Evolutionary conservation across 2,329 filamentous ascomycete genomes (phyloP).

Genomic region (Fusarium palustre): DNA sequence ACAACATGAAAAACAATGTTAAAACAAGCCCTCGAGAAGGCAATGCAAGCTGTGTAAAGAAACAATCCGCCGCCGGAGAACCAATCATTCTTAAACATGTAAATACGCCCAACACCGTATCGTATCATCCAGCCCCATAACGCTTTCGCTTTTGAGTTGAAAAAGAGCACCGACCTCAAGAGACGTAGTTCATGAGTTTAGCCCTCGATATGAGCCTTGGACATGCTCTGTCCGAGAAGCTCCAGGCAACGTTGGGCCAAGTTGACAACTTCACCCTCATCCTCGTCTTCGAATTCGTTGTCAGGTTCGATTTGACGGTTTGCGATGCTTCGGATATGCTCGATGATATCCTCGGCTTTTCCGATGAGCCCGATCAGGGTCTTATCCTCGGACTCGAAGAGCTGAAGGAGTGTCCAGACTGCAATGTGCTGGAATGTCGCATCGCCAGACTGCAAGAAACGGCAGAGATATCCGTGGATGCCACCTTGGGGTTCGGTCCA

Average conservation of each 20-base stretch:
- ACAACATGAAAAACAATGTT: conserved; percentile 28
- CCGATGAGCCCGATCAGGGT: conserved; percentile 88
- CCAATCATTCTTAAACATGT: conserved; percentile 45
- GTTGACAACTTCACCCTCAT: conserved; percentile 91
- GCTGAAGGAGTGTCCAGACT: conserved; percentile 95
- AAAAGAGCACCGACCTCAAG: conserved; percentile 18
- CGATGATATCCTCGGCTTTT: conserved; percentile 89
- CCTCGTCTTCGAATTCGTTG: conserved; percentile 87
- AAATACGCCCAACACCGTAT: conserved; percentile 50
- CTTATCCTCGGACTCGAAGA: conserved; percentile 94
- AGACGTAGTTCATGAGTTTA: conserved; percentile 53
- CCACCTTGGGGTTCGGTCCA: conserved; percentile 94
- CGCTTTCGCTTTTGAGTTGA: conserved; percentile 48
- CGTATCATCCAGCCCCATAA: conserved; percentile 30
- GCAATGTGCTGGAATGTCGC: conserved; percentile 99
- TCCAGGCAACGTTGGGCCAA: conserved; percentile 92
- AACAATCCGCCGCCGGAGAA: conserved; percentile 36
- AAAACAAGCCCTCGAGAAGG: conserved; percentile 34
- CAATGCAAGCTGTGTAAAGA: conserved; percentile 41
- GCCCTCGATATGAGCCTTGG: conserved; percentile 86
- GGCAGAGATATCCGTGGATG: conserved; percentile 92
- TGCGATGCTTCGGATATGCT: conserved; percentile 91
- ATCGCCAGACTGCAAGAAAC: conserved; percentile 94
- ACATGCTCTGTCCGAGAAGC: conserved; percentile 79
- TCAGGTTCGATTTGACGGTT: conserved; percentile 90